Evolutionary conservation across 2,329 filamentous ascomycete genomes (phyloP).

Genomic region (Cladosporium sp.): DNA sequence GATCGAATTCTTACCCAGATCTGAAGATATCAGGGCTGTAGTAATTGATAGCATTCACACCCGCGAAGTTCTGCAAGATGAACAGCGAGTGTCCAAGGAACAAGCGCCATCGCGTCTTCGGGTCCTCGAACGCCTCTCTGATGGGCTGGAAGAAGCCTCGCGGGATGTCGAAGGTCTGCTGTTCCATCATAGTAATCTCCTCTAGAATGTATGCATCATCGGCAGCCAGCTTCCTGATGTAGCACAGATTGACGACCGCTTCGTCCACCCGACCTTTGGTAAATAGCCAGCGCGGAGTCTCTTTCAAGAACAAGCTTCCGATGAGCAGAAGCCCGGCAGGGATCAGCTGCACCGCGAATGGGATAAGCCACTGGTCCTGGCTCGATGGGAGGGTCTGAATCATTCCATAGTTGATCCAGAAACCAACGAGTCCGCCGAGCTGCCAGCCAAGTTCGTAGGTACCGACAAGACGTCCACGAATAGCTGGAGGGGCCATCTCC

Average conservation of each 20-base stretch:
- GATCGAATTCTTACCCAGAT: neutral
- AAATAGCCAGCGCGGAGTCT: constrained; percentile 34
- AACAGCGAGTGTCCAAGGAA: constrained; percentile 29
- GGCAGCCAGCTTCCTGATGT: constrained; percentile 12
- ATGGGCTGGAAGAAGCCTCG: constrained; percentile 25
- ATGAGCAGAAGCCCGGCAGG: constrained; percentile 33
- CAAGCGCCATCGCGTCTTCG: constrained; percentile 25
- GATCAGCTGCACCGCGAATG: constrained; percentile 31
- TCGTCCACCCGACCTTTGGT: constrained; percentile 12
- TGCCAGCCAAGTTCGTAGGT: constrained; percentile 25
- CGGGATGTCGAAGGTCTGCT: constrained; percentile 15
- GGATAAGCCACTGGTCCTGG: constrained; percentile 25
- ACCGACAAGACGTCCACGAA: constrained; percentile 48
- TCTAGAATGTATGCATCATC: constrained; percentile 20
- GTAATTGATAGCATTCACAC: constrained; percentile 24
- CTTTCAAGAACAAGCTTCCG: constrained; percentile 30
- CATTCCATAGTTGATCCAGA: constrained; percentile 38
- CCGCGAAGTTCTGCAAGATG: constrained; percentile 26
- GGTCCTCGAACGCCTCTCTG: constrained; percentile 23
- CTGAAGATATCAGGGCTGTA: constrained; percentile 1
- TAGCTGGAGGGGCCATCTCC: constrained; percentile 60
- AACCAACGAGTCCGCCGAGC: constrained; percentile 33
- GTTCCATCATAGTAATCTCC: constrained; percentile 20
- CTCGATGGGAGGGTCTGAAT: constrained; percentile 27
- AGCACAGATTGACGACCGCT: constrained; percentile 14